phyloP scores from a whole-genome alignment of 192 early-diverging fungal species.

The Obelidium mucronatum region DNA sequence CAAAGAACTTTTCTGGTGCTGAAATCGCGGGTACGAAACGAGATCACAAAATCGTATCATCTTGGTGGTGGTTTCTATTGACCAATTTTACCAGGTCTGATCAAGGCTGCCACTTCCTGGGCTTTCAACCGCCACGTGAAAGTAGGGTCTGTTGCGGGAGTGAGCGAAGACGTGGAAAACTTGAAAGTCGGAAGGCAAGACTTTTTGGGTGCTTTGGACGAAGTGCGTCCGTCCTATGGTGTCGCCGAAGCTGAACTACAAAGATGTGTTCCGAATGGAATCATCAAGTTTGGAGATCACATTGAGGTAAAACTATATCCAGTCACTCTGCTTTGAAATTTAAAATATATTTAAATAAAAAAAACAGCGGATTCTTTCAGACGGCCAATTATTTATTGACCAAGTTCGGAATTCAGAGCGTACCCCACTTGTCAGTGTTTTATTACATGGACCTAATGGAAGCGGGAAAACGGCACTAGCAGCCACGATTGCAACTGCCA shows the following conservation, averaged over 20 bases:
- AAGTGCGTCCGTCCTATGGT: conserved; percentile 95
- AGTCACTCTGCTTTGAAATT: conserved; percentile 15
- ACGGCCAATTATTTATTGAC: conserved; percentile 63
- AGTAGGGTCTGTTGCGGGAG: conserved; percentile 83
- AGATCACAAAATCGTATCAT: background rate
- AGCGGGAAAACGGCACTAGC: conserved; percentile 96
- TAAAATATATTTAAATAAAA: conserved; percentile 27
- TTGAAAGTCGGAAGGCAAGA: conserved; percentile 88
- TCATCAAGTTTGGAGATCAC: conserved; percentile 78
- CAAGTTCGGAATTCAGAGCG: conserved; percentile 77
- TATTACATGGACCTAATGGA: conserved; percentile 86
- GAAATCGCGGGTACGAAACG: conserved; percentile 81
- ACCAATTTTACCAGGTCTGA: conserved; percentile 57
- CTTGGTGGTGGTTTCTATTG: background rate
- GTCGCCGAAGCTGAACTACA: conserved; percentile 90
- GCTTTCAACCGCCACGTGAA: conserved; percentile 97
- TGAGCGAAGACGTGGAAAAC: conserved; percentile 84
- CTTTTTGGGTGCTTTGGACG: conserved; percentile 88
- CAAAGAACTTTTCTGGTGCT: conserved; percentile 97
- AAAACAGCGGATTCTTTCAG: conserved; percentile 61
- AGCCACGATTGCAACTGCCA: conserved; percentile 89
- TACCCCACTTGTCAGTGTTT: conserved; percentile 90
- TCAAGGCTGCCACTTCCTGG: conserved; percentile 93
- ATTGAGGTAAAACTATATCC: conserved; percentile 59
- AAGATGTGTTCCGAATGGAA: conserved; percentile 82